Conservation (phyloP, 2,329 filamentous ascomycete genomes). For the Sporothrix euskadiensis region DNA sequence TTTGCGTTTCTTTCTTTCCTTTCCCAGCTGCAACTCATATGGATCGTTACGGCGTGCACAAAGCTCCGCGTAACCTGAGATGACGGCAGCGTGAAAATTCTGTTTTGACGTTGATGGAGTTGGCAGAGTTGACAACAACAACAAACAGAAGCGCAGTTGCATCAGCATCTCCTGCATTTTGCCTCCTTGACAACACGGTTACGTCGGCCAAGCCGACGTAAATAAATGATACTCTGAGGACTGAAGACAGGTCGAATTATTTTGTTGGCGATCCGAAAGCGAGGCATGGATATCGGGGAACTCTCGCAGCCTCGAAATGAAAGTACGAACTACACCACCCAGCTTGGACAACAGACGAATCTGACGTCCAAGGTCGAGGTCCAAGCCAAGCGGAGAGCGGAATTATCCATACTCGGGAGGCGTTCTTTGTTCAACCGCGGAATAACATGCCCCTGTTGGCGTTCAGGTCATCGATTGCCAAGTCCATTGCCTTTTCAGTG, state of each 20-base stretch:
- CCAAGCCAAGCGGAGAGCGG: not conserved
- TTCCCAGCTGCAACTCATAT: not conserved
- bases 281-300: not conserved
- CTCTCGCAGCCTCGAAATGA: not conserved
- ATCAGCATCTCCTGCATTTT: not conserved
- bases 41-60: not conserved
- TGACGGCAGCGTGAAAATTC: not conserved
- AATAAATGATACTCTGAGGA: not conserved
- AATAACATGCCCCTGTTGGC: not conserved
- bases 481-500: not conserved
- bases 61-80: not conserved
- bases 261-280: not conserved
- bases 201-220: not conserved
- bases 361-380: constrained; percentile 3
- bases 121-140: not conserved
- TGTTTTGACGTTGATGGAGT: not conserved
- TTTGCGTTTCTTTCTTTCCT: not conserved
- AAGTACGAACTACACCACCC: no score
- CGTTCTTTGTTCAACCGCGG: not conserved
- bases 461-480: not conserved
- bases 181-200: not conserved
- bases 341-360: not conserved
- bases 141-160: not conserved
- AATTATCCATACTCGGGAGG: not conserved
- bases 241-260: not conserved